phyloP scores from a whole-genome alignment of 306 rosid species.

The Cucurbita maxima region DNA sequence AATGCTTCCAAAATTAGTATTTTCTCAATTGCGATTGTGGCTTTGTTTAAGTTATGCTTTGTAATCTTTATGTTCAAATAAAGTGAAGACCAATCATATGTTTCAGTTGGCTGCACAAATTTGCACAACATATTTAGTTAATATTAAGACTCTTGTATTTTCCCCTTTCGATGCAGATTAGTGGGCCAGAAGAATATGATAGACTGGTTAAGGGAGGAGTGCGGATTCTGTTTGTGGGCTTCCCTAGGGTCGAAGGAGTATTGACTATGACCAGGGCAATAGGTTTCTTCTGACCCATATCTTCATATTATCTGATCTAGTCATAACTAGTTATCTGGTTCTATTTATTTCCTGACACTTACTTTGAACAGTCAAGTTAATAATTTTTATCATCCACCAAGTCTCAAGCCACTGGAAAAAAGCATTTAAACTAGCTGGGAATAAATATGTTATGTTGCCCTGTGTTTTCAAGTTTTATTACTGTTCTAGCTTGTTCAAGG shows the following conservation, averaged over 20 bases:
- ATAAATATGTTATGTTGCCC: not conserved
- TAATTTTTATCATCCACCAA: not conserved
- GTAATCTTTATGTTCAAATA: not conserved
- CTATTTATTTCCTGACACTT: not conserved
- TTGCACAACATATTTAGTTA: not conserved
- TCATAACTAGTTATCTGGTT: not conserved
- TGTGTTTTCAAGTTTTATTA: not conserved
- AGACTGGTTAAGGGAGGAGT: slow-evolving; percentile 14
- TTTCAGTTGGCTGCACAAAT: not conserved
- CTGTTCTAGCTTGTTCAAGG: not conserved
- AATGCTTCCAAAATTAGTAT: not conserved
- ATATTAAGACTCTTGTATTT: not conserved
- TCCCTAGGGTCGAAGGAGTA: slow-evolving; percentile 19
- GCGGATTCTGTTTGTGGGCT: slow-evolving; percentile 6
- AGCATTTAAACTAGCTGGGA: not conserved
- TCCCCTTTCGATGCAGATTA: slow-evolving; percentile 11
- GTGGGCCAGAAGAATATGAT: slow-evolving; percentile 15
- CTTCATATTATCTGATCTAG: not conserved
- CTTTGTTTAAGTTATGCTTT: not conserved
- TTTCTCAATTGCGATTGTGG: not conserved
- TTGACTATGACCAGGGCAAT: slow-evolving; percentile 20
- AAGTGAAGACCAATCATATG: not conserved
- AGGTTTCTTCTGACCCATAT: slow-evolving; percentile 6
- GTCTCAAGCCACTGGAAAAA: not conserved
- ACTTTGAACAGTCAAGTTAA: not conserved